Conservation (phyloP, 2,329 filamentous ascomycete species). For the Exophiala calicioides region DNA sequence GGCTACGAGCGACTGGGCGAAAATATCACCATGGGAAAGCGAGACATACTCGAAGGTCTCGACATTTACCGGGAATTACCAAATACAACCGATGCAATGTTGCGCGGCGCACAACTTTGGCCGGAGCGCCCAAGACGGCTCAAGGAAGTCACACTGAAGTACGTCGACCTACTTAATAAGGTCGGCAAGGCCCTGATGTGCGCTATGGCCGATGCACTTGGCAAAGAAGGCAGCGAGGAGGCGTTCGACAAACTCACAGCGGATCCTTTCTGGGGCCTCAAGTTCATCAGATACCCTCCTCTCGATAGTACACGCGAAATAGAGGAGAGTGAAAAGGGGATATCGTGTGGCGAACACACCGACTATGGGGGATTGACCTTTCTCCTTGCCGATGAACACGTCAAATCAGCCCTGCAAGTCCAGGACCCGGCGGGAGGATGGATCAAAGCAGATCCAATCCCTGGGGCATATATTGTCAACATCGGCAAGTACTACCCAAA, state of each 20-base stretch:
- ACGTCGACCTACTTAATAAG: not conserved
- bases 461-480: slow-evolving; percentile 48
- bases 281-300: slow-evolving; percentile 11
- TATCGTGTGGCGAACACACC: slow-evolving; percentile 44
- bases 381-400: slow-evolving; percentile 44
- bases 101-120: slow-evolving; percentile 8
- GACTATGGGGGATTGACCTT: slow-evolving; percentile 54
- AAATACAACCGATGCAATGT: not conserved
- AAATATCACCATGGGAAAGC: slow-evolving; percentile 9
- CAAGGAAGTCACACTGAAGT: not conserved
- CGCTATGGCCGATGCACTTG: slow-evolving; percentile 10
- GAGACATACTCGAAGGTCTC: slow-evolving; percentile 10
- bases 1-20: slow-evolving; percentile 11
- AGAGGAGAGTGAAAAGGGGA: slow-evolving; percentile 10
- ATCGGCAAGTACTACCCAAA: slow-evolving; percentile 42
- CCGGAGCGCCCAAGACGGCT: not conserved
- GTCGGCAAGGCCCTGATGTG: slow-evolving; percentile 11
- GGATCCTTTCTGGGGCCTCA: slow-evolving; percentile 13
- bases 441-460: slow-evolving; percentile 46
- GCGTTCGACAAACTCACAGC: slow-evolving; percentile 7
- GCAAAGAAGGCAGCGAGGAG: slow-evolving; percentile 1
- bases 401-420: slow-evolving; percentile 47
- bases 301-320: slow-evolving; percentile 6
- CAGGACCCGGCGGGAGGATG: slow-evolving; percentile 46
- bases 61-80: slow-evolving; percentile 12